phyloP scores from a whole-genome alignment of 1,284 basidiomycete species.

The Moniliophthora roreri region DNA sequence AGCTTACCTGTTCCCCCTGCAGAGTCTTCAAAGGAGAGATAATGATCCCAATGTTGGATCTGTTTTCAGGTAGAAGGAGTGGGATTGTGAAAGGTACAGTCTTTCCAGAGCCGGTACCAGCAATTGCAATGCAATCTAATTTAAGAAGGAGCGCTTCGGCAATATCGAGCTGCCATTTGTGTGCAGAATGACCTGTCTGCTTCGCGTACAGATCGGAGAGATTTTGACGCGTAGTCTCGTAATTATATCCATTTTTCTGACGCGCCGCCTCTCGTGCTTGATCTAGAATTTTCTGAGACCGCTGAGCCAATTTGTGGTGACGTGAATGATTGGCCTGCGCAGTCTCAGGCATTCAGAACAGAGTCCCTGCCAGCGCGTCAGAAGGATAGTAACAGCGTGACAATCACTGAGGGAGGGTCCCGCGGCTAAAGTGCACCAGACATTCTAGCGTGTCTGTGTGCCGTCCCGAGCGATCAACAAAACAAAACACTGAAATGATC shows the following conservation, averaged over 20 bases:
- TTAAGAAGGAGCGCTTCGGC: constrained; percentile 17
- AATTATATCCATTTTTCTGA: neutral
- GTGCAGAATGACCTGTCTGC: constrained; percentile 9
- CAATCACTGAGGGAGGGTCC: no score
- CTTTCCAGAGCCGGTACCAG: constrained; percentile 21
- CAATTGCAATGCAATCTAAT: constrained; percentile 18
- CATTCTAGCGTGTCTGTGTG: no score
- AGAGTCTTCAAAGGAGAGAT: constrained; percentile 21
- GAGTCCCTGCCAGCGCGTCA: no score
- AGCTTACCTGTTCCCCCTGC: constrained; percentile 21
- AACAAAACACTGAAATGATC: no score
- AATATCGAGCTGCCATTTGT: constrained; percentile 21
- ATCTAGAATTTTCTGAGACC: no score
- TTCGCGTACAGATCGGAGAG: neutral
- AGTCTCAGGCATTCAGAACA: no score
- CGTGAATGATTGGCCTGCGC: no score
- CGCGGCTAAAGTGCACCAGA: no score
- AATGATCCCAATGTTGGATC: constrained; percentile 13
- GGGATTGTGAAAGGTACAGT: constrained; percentile 21
- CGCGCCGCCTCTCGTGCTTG: neutral
- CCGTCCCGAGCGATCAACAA: no score
- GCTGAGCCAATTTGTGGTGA: no score
- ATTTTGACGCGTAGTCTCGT: neutral
- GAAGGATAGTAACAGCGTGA: no score
- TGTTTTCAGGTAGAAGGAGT: constrained; percentile 3